A percentile compares a stretch with the other conserved stretches of the same genome.
Evolutionary conservation across 1,139 yeast species (phyloP).

Genomic region (Petasospora fabianii): DNA sequence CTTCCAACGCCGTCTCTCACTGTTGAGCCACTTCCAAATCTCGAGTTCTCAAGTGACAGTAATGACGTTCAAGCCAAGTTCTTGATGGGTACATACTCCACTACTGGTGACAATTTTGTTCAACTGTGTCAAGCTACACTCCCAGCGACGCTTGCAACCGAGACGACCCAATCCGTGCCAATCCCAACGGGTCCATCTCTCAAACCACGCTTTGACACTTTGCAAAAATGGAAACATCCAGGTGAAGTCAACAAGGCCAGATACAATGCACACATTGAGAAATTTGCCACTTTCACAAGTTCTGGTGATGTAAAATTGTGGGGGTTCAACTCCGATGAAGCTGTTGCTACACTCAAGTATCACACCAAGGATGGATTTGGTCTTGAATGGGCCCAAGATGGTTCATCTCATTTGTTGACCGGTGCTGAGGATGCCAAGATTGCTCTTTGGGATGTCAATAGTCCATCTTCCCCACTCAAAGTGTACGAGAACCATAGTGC

Average conservation of each 20-base stretch:
- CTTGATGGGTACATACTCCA: slow-evolving; percentile 48
- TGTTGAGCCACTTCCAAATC: slow-evolving; percentile 46
- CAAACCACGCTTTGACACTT: slow-evolving; percentile 32
- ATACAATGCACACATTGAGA: slow-evolving; percentile 37
- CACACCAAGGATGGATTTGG: slow-evolving; percentile 70
- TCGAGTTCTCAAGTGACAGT: slow-evolving; percentile 34
- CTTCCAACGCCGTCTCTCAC: slow-evolving; percentile 32
- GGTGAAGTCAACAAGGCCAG: slow-evolving; percentile 47
- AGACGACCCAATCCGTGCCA: slow-evolving; percentile 32
- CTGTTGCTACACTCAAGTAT: slow-evolving; percentile 40
- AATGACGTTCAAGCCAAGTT: slow-evolving; percentile 40
- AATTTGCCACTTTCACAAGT: slow-evolving; percentile 48
- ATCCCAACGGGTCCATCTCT: slow-evolving; percentile 25
- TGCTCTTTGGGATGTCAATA: slow-evolving; percentile 61
- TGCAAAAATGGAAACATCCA: slow-evolving; percentile 45
- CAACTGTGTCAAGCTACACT: slow-evolving; percentile 44
- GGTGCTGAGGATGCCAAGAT: slow-evolving; percentile 67
- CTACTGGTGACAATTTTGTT: slow-evolving; percentile 38
- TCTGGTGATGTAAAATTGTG: slow-evolving; percentile 39
- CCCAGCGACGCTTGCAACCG: slow-evolving; percentile 48
- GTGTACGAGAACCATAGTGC: slow-evolving; percentile 45
- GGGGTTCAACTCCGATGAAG: slow-evolving; percentile 25
- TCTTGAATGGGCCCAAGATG: slow-evolving; percentile 55
- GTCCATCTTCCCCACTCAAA: slow-evolving; percentile 38
- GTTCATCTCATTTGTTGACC: slow-evolving; percentile 46